Evolutionary conservation across 73 alveolate species (phyloP).

Genomic region (Stentor coeruleus): DNA sequence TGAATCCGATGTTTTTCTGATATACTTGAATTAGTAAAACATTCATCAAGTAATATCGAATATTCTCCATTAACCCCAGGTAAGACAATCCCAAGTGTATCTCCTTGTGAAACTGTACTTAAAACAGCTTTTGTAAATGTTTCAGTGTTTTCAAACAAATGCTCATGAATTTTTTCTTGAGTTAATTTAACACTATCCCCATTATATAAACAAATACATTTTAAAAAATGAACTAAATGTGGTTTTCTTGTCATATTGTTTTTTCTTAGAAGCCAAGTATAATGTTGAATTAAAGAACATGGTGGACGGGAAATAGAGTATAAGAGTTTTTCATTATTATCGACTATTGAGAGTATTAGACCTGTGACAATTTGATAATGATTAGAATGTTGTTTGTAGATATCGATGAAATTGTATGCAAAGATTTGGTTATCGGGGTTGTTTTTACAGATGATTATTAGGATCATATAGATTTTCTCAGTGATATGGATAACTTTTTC

Average conservation of each 20-base stretch:
- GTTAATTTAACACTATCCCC: constrained; percentile 18
- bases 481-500: background rate
- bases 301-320: background rate
- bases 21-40: background rate
- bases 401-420: background rate
- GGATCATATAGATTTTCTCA: background rate
- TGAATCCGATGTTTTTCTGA: background rate
- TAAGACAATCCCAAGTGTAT: background rate
- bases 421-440: background rate
- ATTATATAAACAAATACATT: background rate
- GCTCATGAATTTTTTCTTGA: constrained; percentile 8
- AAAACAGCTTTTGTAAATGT: background rate
- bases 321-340: background rate
- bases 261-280: background rate
- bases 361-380: background rate
- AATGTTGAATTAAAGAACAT: constrained; percentile 8
- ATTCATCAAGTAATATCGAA: background rate
- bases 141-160: background rate
- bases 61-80: background rate
- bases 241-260: background rate
- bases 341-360: background rate
- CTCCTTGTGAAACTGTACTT: background rate
- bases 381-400: background rate
- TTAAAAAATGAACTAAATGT: constrained; percentile 4
- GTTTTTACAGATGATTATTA: background rate